Conservation (phyloP, 768 basidiomycete genomes). For the Mycena albidolilacea region DNA sequence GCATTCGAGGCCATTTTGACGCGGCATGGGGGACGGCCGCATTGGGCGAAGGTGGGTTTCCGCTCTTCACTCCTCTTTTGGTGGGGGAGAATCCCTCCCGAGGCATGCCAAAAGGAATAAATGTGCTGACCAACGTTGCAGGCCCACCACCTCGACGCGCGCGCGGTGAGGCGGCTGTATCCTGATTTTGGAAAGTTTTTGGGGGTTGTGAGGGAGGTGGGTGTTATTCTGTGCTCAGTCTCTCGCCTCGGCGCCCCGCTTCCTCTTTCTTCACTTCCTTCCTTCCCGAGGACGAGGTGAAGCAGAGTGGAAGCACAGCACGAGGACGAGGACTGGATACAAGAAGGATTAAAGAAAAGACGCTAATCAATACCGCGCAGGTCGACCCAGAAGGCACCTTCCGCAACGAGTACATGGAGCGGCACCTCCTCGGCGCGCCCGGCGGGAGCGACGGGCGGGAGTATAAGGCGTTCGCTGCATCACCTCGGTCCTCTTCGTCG, state of each 20-base stretch:
- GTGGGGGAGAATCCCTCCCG: no score
- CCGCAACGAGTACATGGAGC: constrained; percentile 90
- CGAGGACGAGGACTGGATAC: no score
- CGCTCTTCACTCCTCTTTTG: background rate
- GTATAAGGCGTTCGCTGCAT: constrained; percentile 49
- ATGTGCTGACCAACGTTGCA: background rate
- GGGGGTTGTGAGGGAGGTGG: constrained; percentile 25
- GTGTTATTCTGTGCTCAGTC: background rate
- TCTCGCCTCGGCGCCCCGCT: background rate
- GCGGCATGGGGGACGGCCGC: constrained; percentile 85
- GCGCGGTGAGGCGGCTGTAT: constrained; percentile 68
- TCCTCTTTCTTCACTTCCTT: background rate
- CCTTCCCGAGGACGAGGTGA: background rate
- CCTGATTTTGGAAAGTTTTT: constrained; percentile 86
- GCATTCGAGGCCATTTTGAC: constrained; percentile 81
- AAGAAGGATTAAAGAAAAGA: background rate
- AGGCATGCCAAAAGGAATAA: no score
- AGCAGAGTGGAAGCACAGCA: no score
- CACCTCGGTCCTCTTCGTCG: no score
- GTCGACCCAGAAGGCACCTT: constrained; percentile 86
- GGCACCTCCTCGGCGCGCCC: constrained; percentile 83
- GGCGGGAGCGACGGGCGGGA: constrained; percentile 55
- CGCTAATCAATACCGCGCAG: constrained; percentile 24
- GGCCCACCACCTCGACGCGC: constrained; percentile 66
- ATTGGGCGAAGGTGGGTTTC: constrained; percentile 85